phyloP scores from a whole-genome alignment of 495 filamentous ascomycete genomes.

The Penicillium bovifimosum region DNA sequence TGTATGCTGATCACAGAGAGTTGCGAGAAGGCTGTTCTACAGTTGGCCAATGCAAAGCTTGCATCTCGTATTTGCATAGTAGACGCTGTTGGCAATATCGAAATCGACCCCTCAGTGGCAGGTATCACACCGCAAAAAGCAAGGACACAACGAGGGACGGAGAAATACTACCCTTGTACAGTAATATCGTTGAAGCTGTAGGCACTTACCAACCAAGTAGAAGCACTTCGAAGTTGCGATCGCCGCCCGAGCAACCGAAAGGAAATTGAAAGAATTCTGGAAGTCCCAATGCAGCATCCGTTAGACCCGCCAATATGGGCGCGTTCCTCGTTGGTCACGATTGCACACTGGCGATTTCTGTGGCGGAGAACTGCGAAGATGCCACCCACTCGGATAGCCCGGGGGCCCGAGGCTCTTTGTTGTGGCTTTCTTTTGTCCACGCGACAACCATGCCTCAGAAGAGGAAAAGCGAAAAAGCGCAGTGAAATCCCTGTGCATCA shows the following conservation, averaged over 20 bases:
- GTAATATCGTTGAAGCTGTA: background rate
- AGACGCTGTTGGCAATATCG: background rate
- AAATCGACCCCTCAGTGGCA: background rate
- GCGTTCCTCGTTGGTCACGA: background rate
- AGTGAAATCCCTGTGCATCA: background rate
- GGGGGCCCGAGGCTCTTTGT: background rate
- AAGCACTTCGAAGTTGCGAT: background rate
- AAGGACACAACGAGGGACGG: background rate
- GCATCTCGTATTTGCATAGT: background rate
- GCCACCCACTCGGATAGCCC: conserved; percentile 3
- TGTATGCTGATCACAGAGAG: background rate
- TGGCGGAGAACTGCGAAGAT: conserved; percentile 2
- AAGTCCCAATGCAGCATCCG: background rate
- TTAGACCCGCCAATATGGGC: background rate
- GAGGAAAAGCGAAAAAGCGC: background rate
- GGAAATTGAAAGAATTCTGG: background rate
- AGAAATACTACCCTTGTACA: background rate
- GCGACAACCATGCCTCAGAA: background rate
- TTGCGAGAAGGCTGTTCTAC: background rate
- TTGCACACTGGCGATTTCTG: conserved; percentile 1
- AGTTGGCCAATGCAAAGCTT: conserved; percentile 3
- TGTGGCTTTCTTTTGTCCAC: background rate
- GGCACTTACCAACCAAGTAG: background rate
- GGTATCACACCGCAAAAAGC: background rate
- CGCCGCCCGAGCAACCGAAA: conserved; percentile 2